Base-by-base conservation (phyloP, 345 rosid species). In the Euclidium syriacum region DNA sequence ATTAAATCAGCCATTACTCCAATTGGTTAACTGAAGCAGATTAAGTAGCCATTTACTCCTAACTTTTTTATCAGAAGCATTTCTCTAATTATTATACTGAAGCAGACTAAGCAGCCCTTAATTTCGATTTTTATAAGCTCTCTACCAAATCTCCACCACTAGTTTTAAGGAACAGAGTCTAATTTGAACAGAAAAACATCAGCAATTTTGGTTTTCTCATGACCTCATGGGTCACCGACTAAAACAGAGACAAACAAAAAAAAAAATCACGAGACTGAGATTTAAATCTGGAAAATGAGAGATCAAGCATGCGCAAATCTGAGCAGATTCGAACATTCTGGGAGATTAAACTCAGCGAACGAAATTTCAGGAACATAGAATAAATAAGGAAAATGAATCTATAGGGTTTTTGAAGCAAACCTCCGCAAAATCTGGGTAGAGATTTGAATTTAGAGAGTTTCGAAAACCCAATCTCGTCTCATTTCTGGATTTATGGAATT, bases 211-310 rank as follows among this genome's bases (percentile, higher is more conserved):
- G 50, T 53, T 62, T 43, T 70, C 74, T 70, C 57, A 29, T 53
- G 49, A n/a, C 26, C 27, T 44, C 62, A 44, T 62, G 51, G 29
- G 59, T 32, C 65, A 71, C 75, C 65, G 47, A 64, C 70, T 49
- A 56, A 71, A 32, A 63, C 44, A 47, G 33, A 52, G 48, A 53
- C 32, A 56, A 4, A 2, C 14, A 11, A 39, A 39, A 39, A 2
- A 12, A 39, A 15, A 41, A 39, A 34, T 29, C 19, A 29, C 8
- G 26, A 23, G 25, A 50, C 23, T 18, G 18, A 42, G 56, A 47
- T 19, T 66, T 4, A 38, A 48, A 68, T 68, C 66, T 68, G 19
- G 6, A 27, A 15, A 67, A 38, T 67, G 71, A 38, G 48, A 55
- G 43, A 68, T 58, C 73, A 68, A 40, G 1, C 52, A 67, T 29